Evolutionary conservation across 2,329 filamentous ascomycete species (phyloP), one percentile per base, ranked within the genome.

Genomic region (Cladosporium colombiae): DNA sequence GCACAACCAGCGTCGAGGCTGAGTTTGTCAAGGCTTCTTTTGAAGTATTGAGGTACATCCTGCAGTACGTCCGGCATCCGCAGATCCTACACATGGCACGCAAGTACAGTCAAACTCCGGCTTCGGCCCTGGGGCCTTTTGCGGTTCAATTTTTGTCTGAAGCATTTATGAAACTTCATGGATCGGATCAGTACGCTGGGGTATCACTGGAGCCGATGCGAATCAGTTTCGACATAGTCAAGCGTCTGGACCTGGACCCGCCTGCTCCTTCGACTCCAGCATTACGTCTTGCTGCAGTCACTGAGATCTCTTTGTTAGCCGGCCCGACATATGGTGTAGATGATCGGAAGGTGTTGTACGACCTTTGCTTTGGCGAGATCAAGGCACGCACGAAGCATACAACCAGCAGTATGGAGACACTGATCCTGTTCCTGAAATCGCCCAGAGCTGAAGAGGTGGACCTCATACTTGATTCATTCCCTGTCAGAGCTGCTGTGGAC

Each of bases 11-110:
- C 67, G 92, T 93, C 73, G 93, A 98, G 75, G 89, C 91, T 4
- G 86, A 93, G 65, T 89, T 94, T n/a, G 88, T 91, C 8, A 89
- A 93, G 59, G 93, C 93, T 31, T 86, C 96, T 27, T 82, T 93
- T 57, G 82, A 83, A 21, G 91, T 96, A 86, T 78, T 89, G 29
- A 74, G 74, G 18, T 77, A 77, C 44, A 82, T 86, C 10, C 78
- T 84, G 61, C 74, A 74, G 10, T 80, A 85, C 68, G 79, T 78
- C 74, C 76, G 73, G 40, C 68, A 66, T 67, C 76, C 68, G 66
- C 79, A 79, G 68, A 77, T 92, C 46, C 75, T 90, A 7, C 89
- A 92, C 72, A 77, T 94, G 33, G 91, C 89, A 72, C 81, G 85
- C 60, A 96, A 95, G 75, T 82, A 95, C 29, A 81, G 88, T 64